Base-by-base conservation (phyloP, 2,329 filamentous ascomycete genomes). In the Microsporum ferrugineum region DNA sequence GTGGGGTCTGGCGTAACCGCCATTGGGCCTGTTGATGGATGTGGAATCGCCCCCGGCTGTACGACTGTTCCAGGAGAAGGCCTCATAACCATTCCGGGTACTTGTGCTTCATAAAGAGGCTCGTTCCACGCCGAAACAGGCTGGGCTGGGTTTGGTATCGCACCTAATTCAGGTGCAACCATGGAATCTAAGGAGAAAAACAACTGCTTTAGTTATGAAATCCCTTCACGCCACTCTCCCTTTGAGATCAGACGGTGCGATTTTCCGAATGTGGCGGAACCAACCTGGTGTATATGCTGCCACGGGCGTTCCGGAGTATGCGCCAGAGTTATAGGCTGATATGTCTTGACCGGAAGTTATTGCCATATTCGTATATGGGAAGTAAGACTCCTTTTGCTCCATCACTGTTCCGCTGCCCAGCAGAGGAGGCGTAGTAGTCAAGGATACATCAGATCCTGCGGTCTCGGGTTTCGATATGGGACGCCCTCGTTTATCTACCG, bases 401-500 rank as follows among this genome's bases (percentile, higher is more conserved):
- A 68, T 60, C 14, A 68, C 66, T 34, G 69, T 61, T 29, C 66
- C 69, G 34, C 64, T 59, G 5, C 67, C 69, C 5, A 71, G 69
- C n/a, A 73, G 71, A 31, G 70, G 70, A 27, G 80, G 80, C 8
- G 80, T 80, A 2, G 80, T 80, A 5, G 79, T 74, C 7, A 75
- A 75, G 8, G 80, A 79, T 10, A 75, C 75, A 33, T 78, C 76
- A 7, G 76, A 72, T 3, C 75, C 73, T 29, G 69, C 72, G 2
- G 72, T 70, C 49, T 81, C 80, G 23, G 73, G 63, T 60, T 79
- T 79, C 7, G 75, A 75, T 38, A 65, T 73, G 27, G 75, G 71
- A 34, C 77, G 76, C 45, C 76, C 69, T 63, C 77, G 77, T 67
- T 77, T 78, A 61, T 78, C 76, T 43, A 78, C 71, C 7, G 80